Evolutionary conservation across 2,329 filamentous ascomycete species (phyloP), one percentile per base, ranked within the genome.

Genomic region (Pseudocercospora crystallina): DNA sequence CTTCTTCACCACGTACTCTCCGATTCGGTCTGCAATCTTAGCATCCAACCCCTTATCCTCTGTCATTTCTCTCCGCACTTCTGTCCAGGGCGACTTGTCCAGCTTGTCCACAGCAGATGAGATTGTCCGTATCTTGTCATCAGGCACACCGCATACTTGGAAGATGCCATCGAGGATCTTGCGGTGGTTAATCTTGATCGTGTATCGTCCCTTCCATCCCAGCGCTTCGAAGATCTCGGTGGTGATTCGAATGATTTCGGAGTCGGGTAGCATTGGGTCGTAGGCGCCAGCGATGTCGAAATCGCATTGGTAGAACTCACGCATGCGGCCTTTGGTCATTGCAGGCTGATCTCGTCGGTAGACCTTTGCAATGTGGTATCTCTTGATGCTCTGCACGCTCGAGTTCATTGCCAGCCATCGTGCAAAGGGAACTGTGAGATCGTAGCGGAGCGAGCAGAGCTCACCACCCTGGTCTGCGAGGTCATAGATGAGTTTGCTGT

Each of bases 251-350:
- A 97, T 74, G 52, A 96, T 86, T 74, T 96, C 91, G 33, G 90
- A 88, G 66, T 96, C 92, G 49, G 91, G 89, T 20, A 96, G 80
- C 90, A 96, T 96, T 47, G 89, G 74, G 68, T 96, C 92, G 74
- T 90, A 95, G 36, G 76, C 77, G 54, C 91, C 90, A 10, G 91
- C 91, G 73, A 96, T 92, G 69, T 96, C 91, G 67, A 96, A 95
- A 73, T 97, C 92, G 75, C 91, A 96, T 73, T 96, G 91, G 76
- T 95, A 96, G 73, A 96, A 96, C 73, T 96, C 92, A 65, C 92
- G 83, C 87, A 96, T 94, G 47, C 91, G 84, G 44, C 91, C 92
- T 70, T 95, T 94, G 56, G 86, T 89, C 75, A 96, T 89, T 54
- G 90, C 87, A 17, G 87, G 87, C 70, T 90, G 86, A 69, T 91